Evolutionary conservation across 441 rosid species (phyloP), one percentile per base, ranked within the genome.

Genomic region (Erodium texanum): DNA sequence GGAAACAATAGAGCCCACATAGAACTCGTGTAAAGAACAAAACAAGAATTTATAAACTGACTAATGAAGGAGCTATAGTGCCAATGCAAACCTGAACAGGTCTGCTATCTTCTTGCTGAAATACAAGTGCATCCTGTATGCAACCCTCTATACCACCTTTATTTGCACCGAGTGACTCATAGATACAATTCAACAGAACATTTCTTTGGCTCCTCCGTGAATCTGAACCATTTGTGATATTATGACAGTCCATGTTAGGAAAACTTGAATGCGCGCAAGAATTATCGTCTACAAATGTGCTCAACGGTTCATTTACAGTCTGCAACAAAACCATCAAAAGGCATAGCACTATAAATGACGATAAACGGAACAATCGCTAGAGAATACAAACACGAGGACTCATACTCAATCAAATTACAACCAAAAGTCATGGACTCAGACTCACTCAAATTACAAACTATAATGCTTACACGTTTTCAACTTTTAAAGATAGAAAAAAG

Each of bases 131-230:
- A 71, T 83, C 84, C 23, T 27, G 79, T 68, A 86, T 76, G 78
- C 88, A 83, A 50, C 73, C 66, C 56, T 69, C 73, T 65, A 88
- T 64, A 66, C 87, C 87, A 66, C 84, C 83, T 41, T 78, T 74
- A 8, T 78, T 82, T 62, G 80, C 80, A 66, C 66, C 70, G 54
- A 85, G 67, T 56, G 87, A 84, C 66, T 73, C 80, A 75, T 66
- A 75, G 70, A 85, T 75, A 67, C 72, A 74, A 73, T 82, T 79
- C 72, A 86, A 76, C 23, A 89, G 69, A 77, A 77, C 68, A 64
- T 71, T 79, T 75, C 86, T 81, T 68, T 80, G 78, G 36, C 73
- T 66, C 64, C 74, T 76, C 41, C 65, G 81, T 59, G 78, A 70
- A 74, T 71, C 58, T 58, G 77, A 36, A 67, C 68, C 74, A 78